Base-by-base conservation (phyloP, 2,329 filamentous ascomycete genomes). In the Talaromyces sp. region DNA sequence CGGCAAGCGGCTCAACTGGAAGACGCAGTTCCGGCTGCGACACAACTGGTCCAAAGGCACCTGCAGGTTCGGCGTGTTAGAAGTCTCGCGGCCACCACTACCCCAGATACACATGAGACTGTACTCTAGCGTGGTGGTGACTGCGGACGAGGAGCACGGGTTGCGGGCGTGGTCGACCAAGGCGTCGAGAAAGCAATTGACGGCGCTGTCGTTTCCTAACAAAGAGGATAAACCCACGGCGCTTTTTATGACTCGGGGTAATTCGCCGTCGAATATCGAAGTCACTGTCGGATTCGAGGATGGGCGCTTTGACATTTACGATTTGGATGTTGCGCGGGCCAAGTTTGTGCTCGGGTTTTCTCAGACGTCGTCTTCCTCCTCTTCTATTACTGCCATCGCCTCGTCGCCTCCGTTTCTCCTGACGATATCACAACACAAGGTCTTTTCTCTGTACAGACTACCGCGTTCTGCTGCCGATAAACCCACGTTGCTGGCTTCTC, bases 11-110 rank as follows among this genome's bases (percentile, higher is more conserved):
- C 69, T 76, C 21, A 85, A 95, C 70, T 97, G 93, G 93, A 96
- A 96, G 78, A 84, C 85, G 63, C 89, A 95, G 68, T 98, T 96
- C 75, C 91, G 89, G 69, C 80, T 97, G 55, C 84, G 90, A 52
- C 89, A 96, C 71, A 98, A 98, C 76, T 98, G 95, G 95, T 85
- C 89, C 1, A 85, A 83, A 63, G 95, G 93, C 0, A 87, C 85
- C 66, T 96, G 91, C 68, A 88, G 85, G 41, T 86, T 96, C 13
- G 87, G 89, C 38, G 90, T 96, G 73, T 84, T 97, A 31, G 81
- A 86, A 51, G 82, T 91, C 26, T 77, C 81, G 58, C 78, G 81
- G 50, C 74, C 79, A 1, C 76, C 80, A 58, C 70, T 86, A 72
- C 79, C 89, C 41, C 82, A 82, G 2, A 72, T 92, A 41, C 78